A percentile compares a stretch with the other conserved stretches of the same genome.
phyloP scores from a whole-genome alignment of 164 flowering plant genomes.

The Buxus sempervirens region DNA sequence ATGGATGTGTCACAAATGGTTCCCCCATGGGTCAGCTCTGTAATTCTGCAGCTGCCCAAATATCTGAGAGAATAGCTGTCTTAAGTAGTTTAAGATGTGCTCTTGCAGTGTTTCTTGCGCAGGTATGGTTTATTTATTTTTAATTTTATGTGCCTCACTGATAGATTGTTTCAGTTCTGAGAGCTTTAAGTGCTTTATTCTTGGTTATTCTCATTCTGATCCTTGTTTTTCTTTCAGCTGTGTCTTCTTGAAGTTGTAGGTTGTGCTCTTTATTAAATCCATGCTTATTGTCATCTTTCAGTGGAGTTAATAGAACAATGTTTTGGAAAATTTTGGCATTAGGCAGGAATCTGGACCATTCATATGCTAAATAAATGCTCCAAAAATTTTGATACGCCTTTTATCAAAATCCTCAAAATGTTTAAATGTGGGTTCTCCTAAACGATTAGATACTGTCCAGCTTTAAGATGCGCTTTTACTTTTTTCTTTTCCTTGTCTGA shows the following conservation, averaged over 20 bases:
- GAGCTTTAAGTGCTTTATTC: background rate
- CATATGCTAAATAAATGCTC: too few relatives aligned
- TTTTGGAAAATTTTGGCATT: background rate
- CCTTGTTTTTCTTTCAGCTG: background rate
- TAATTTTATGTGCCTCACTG: background rate
- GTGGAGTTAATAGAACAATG: background rate
- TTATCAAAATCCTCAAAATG: too few relatives aligned
- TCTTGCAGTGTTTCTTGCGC: slow-evolving; percentile 73
- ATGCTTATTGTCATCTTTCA: background rate
- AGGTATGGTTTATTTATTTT: slow-evolving; percentile 43
- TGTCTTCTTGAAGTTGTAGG: background rate
- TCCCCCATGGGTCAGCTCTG: slow-evolving; percentile 46
- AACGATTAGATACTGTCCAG: too few relatives aligned
- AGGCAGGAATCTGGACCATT: background rate
- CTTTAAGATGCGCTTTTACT: too few relatives aligned
- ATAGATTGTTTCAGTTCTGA: background rate
- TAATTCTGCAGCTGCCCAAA: slow-evolving; percentile 52
- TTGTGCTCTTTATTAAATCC: background rate
- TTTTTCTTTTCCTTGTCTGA: too few relatives aligned
- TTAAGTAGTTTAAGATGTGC: slow-evolving; percentile 52
- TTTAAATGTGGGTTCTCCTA: too few relatives aligned
- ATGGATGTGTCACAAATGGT: slow-evolving; percentile 42
- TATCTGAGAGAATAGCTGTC: slow-evolving; percentile 61
- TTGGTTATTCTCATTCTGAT: background rate
- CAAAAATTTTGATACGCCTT: too few relatives aligned